Base-by-base conservation (phyloP, 106 monocot genomes). In the Ottelia alismoides region DNA sequence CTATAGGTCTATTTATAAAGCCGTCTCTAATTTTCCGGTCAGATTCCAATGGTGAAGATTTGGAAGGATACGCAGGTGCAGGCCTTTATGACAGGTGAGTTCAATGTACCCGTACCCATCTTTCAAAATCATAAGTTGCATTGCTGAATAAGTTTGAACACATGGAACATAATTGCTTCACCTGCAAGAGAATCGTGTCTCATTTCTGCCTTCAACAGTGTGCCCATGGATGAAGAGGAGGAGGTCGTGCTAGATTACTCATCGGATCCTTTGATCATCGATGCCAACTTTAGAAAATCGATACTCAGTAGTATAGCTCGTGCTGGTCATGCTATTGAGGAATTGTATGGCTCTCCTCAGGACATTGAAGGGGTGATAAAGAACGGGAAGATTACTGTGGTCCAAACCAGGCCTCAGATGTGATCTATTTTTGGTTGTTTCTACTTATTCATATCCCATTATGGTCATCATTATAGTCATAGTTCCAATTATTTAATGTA, bases 391-490 rank as follows among this genome's bases (percentile, higher is more conserved):
- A 79, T 98, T 55, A 82, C 70, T 63, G 98, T 98, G 17, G 89
- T 98, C 27, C 98, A 98, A 64, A 90, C 98, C 20, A 90, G 98
- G 56, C 85, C 98, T 30, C 98, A 98, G 67, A 80, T 98, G 85
- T 90, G 69, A 16, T 43, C 16, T 43, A 77, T 63, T 31, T n/a
- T 29, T 56, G 48, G 5, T 9, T 49, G 48, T 35, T 5, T 35
- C 35, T 6, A 35, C 5, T 35, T n/a, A n/a, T n/a, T n/a, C n/a
- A 35, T 35, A 35, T 35, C 5, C 12, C 5, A 12, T 35, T 35
- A 35, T 35, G 35, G 35, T 35, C 12, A 35, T 35, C 12, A 35
- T 35, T 35, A n/a, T n/a, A n/a, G n/a, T n/a, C n/a, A n/a, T n/a
- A n/a, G n/a, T n/a, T n/a, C n/a, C n/a, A n/a, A n/a, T n/a, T n/a